Conservation (phyloP, 805 yeast genomes). For the Saccharomycopsis olivae region DNA sequence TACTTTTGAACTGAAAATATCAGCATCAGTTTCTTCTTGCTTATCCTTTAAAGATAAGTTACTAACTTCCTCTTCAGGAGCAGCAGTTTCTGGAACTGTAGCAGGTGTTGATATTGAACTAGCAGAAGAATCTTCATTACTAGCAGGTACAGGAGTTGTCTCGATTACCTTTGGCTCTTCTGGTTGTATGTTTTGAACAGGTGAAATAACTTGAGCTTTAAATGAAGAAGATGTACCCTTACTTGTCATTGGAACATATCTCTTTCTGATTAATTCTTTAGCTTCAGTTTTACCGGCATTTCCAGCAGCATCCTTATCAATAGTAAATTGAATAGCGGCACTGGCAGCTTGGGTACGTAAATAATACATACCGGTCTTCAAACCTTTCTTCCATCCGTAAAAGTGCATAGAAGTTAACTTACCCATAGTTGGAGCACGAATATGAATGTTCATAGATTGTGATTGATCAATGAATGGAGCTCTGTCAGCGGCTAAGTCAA, state of each 20-base stretch:
- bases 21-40: slow-evolving; percentile 50
- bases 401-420: slow-evolving; percentile 96
- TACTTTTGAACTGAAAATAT: slow-evolving; percentile 85
- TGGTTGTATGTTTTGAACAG: slow-evolving; percentile 24
- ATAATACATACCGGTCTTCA: slow-evolving; percentile 98
- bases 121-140: slow-evolving; percentile 1
- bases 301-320: slow-evolving; percentile 33
- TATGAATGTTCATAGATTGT: slow-evolving; percentile 83
- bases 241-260: slow-evolving; percentile 23
- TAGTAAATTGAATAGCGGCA: slow-evolving; percentile 88
- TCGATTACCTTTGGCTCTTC: neutral
- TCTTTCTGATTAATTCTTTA: slow-evolving; percentile 24
- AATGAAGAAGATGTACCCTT: slow-evolving; percentile 1
- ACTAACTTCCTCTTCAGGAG: slow-evolving; percentile 11
- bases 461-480: slow-evolving; percentile 84
- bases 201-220: slow-evolving; percentile 29
- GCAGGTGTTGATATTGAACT: slow-evolving; percentile 6
- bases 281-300: slow-evolving; percentile 15
- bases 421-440: slow-evolving; percentile 89
- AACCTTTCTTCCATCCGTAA: slow-evolving; percentile 97
- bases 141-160: neutral
- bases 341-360: slow-evolving; percentile 96
- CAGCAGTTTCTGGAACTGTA: slow-evolving; percentile 5
- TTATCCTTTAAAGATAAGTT: slow-evolving; percentile 22
- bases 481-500: slow-evolving; percentile 71